phyloP scores from a whole-genome alignment of 768 basidiomycete species.

The Suillus lakei region DNA sequence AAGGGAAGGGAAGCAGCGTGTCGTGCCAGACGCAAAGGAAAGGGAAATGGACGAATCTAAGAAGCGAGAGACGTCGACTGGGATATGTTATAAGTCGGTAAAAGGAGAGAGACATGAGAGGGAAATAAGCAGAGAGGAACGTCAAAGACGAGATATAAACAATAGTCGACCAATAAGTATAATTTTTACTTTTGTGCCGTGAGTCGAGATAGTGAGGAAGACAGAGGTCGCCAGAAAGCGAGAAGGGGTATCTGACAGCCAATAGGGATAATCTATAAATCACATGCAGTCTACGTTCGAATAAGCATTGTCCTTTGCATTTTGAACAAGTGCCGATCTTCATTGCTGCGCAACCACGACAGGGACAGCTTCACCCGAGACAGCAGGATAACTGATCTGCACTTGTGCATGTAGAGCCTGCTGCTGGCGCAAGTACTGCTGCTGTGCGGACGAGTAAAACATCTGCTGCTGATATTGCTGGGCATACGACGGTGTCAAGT shows the following conservation, averaged over 20 bases:
- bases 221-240: not conserved
- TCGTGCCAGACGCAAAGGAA: constrained; percentile 2
- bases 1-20: not conserved
- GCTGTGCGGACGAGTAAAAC: constrained; percentile 39
- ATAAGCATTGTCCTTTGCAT: not conserved
- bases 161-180: constrained; percentile 39
- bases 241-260: constrained; percentile 24
- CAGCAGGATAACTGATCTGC: constrained; percentile 26
- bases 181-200: constrained; percentile 39
- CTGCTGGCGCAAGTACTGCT: constrained; percentile 41
- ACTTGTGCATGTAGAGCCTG: constrained; percentile 36
- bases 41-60: constrained; percentile 5
- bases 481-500: constrained; percentile 34
- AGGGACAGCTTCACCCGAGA: not conserved
- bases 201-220: constrained; percentile 3
- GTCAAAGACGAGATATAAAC: constrained; percentile 14
- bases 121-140: constrained; percentile 15
- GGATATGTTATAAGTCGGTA: constrained; percentile 37
- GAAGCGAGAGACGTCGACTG: constrained; percentile 20
- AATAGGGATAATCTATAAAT: not conserved
- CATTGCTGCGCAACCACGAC: constrained; percentile 1
- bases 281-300: not conserved
- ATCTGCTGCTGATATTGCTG: constrained; percentile 43
- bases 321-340: not conserved
- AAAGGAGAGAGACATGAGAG: constrained; percentile 8